Percentiles rank a stretch among this genome's conserved stretches.
Conservation (phyloP, 2,329 filamentous ascomycete species). For the Pseudodiploospora longispora region DNA sequence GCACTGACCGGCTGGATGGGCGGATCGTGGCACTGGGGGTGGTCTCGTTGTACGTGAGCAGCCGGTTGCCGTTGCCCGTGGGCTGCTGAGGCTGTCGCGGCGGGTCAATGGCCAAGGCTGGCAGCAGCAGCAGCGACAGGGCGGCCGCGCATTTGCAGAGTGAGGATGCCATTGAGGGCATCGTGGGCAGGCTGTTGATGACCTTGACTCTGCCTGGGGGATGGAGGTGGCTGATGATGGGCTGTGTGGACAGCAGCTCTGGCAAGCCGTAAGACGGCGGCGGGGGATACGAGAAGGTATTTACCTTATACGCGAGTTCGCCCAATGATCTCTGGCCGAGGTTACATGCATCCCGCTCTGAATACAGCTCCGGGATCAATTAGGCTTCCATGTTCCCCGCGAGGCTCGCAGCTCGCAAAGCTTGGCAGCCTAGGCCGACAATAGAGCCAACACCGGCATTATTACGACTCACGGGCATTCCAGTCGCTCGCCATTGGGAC, state of each 20-base stretch:
- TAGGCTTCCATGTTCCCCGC: no score
- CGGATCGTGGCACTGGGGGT: conserved; percentile 37
- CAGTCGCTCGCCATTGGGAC: no score
- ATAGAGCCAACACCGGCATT: no score
- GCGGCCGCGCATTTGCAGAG: conserved; percentile 8
- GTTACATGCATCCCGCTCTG: no score
- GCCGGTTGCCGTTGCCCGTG: conserved; percentile 44
- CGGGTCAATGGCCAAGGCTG: conserved; percentile 35
- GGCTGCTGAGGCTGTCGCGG: conserved; percentile 47
- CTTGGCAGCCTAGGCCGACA: no score
- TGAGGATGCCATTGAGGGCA: conserved; percentile 1
- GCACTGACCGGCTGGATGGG: conserved; percentile 38
- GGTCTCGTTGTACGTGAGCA: conserved; percentile 54
- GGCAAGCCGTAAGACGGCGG: no score
- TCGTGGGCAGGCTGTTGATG: not conserved
- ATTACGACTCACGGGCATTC: no score
- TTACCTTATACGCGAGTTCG: no score
- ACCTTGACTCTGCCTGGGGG: not conserved
- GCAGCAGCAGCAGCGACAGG: conserved; percentile 11
- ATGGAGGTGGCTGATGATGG: conserved; percentile 4
- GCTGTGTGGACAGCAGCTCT: not conserved
- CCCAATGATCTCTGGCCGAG: no score
- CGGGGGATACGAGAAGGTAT: no score
- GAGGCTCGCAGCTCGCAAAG: no score
- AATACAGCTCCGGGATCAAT: no score